A percentile compares a stretch with the other conserved stretches of the same genome.
These are phyloP conservation scores for Phylloboletellus chloephorus DNA, from an alignment of 1,284 basidiomycete species.

Conservation along the genomic window DNA sequence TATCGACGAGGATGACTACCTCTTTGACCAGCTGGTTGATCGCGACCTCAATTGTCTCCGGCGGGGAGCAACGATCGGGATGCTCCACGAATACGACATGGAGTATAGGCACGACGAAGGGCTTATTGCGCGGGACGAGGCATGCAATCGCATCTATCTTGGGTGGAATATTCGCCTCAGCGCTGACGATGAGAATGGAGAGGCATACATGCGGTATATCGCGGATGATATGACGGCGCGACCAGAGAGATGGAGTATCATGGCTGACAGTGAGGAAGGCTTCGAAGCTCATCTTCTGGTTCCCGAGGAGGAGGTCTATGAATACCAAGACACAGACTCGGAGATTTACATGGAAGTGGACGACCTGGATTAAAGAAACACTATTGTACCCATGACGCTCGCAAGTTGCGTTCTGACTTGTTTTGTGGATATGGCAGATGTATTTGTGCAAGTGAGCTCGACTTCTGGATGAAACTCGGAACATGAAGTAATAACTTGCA, in stretches of 20 bases:
- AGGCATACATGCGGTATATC: conserved; percentile 46
- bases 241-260: conserved; percentile 48
- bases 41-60: conserved; percentile 47
- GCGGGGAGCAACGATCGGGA: conserved; percentile 53
- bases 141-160: conserved; percentile 45
- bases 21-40: conserved; percentile 33
- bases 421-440: background rate
- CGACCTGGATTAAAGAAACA: conserved; percentile 14
- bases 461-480: too few relatives aligned
- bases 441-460: too few relatives aligned
- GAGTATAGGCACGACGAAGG: conserved; percentile 50
- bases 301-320: conserved; percentile 37
- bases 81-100: conserved; percentile 54
- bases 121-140: conserved; percentile 39
- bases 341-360: conserved; percentile 41
- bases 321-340: conserved; percentile 49
- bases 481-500: too few relatives aligned
- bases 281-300: conserved; percentile 47
- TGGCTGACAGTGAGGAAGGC: conserved; percentile 33
- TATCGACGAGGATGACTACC: conserved; percentile 36
- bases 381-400: background rate
- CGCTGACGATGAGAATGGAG: conserved; percentile 46
- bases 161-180: conserved; percentile 61
- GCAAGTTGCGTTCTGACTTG: background rate
- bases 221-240: conserved; percentile 43